A percentile compares a stretch with the other conserved stretches of the same genome.
These are phyloP conservation scores for Exophiala sp. DNA, from an alignment of 2,329 filamentous ascomycete species.

Conservation along the genomic window DNA sequence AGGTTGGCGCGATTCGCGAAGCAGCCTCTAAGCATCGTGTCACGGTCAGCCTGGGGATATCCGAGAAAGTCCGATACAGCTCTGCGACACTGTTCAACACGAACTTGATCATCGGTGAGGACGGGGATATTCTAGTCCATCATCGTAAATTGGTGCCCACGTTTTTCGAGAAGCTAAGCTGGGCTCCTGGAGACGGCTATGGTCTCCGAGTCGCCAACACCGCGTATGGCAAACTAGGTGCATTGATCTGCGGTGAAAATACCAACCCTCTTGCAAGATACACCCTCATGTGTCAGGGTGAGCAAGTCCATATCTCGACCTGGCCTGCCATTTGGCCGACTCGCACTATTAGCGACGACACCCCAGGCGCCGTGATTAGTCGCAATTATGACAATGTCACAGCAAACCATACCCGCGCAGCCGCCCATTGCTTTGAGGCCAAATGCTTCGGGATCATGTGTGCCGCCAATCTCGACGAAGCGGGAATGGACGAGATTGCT, in stretches of 20 bases:
- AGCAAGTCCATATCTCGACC: conserved; percentile 51
- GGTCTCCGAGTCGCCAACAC: conserved; percentile 47
- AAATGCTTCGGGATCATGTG: conserved; percentile 53
- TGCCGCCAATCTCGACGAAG: conserved; percentile 39
- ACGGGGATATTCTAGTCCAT: conserved; percentile 46
- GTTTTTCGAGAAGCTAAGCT: conserved; percentile 53
- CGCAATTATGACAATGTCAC: conserved; percentile 51
- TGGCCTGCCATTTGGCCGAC: conserved; percentile 55
- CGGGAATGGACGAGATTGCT: conserved; percentile 36
- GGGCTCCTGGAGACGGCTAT: conserved; percentile 49
- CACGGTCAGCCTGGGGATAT: conserved; percentile 48
- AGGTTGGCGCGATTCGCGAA: conserved; percentile 40
- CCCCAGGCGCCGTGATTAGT: no score
- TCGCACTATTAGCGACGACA: conserved; percentile 19
- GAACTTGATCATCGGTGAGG: conserved; percentile 43
- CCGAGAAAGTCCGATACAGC: conserved; percentile 43
- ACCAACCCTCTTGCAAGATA: conserved; percentile 53
- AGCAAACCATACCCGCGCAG: conserved; percentile 48
- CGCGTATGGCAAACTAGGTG: conserved; percentile 44
- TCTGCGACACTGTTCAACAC: conserved; percentile 48
- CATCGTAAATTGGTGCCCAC: conserved; percentile 53
- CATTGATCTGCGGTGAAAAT: conserved; percentile 53
- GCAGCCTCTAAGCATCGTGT: conserved; percentile 37
- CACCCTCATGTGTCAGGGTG: conserved; percentile 49
- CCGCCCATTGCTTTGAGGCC: conserved; percentile 54